phyloP scores from a whole-genome alignment of 2,329 filamentous ascomycete genomes.

The Nothopassalora personata region DNA sequence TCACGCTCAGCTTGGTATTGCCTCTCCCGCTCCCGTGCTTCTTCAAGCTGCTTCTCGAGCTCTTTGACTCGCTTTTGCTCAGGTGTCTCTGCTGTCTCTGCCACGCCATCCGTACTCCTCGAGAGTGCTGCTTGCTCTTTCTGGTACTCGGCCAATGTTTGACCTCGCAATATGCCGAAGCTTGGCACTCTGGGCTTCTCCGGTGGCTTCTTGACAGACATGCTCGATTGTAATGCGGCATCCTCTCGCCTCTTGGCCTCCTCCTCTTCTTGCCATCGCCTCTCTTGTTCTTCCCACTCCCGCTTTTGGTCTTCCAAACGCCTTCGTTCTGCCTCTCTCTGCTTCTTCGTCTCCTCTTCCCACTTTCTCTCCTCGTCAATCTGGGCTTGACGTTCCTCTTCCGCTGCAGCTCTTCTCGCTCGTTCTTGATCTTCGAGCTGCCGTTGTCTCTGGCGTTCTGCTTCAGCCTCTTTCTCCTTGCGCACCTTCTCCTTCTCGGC shows the following conservation, averaged over 20 bases:
- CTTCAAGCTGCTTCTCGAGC: slow-evolving; percentile 67
- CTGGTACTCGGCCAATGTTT: slow-evolving; percentile 83
- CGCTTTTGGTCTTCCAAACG: slow-evolving; percentile 63
- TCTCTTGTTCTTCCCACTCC: slow-evolving; percentile 73
- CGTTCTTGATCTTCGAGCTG: slow-evolving; percentile 49
- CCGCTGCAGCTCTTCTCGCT: slow-evolving; percentile 44
- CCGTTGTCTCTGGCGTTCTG: slow-evolving; percentile 46
- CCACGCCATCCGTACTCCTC: slow-evolving; percentile 32
- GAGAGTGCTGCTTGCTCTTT: slow-evolving; percentile 53
- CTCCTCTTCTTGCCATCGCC: slow-evolving; percentile 71
- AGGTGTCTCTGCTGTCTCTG: slow-evolving; percentile 37
- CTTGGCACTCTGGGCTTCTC: slow-evolving; percentile 41
- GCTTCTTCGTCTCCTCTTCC: slow-evolving; percentile 59
- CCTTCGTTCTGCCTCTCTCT: slow-evolving; percentile 54
- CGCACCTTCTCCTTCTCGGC: slow-evolving; percentile 75
- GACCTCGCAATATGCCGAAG: slow-evolving; percentile 63
- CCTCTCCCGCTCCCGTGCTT: slow-evolving; percentile 61
- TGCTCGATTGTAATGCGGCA: slow-evolving; percentile 60
- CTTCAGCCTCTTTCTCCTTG: slow-evolving; percentile 52
- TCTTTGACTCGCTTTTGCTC: slow-evolving; percentile 69
- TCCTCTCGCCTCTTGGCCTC: slow-evolving; percentile 67
- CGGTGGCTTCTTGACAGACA: slow-evolving; percentile 61
- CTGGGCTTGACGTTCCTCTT: slow-evolving; percentile 59
- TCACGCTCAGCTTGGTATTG: slow-evolving; percentile 59
- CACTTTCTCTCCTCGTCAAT: slow-evolving; percentile 61